Evolutionary conservation across 192 early-diverging fungal genomes (phyloP).

Genomic region (Coemansia sp.): DNA sequence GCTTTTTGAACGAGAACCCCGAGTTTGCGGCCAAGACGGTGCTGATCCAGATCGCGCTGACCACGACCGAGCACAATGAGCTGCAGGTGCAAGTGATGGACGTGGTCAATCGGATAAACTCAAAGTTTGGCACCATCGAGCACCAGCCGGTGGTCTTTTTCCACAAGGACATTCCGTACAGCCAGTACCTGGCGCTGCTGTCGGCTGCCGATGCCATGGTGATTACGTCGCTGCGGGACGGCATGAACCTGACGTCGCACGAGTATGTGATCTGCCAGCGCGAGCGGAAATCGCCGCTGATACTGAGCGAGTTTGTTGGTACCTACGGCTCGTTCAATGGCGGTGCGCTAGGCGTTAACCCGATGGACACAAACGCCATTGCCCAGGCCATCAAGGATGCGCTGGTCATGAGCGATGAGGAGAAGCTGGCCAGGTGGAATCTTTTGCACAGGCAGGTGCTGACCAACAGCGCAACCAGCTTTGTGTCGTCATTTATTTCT

Average conservation of each 20-base stretch:
- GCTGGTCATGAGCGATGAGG: slow-evolving; percentile 74
- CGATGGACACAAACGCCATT: slow-evolving; percentile 90
- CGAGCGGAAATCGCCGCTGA: slow-evolving; percentile 72
- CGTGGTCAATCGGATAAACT: slow-evolving; percentile 89
- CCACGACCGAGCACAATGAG: slow-evolving; percentile 89
- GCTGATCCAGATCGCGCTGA: slow-evolving; percentile 90
- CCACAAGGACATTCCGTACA: slow-evolving; percentile 87
- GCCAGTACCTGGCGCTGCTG: slow-evolving; percentile 86
- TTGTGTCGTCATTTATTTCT: slow-evolving; percentile 58
- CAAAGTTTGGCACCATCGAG: slow-evolving; percentile 82
- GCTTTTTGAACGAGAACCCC: slow-evolving; percentile 79
- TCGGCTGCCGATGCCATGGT: slow-evolving; percentile 83
- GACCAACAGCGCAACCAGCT: slow-evolving; percentile 66
- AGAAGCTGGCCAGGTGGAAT: slow-evolving; percentile 71
- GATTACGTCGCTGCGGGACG: slow-evolving; percentile 89
- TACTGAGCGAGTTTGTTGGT: slow-evolving; percentile 96
- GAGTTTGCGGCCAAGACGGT: slow-evolving; percentile 91
- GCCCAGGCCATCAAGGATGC: slow-evolving; percentile 88
- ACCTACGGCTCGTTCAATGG: slow-evolving; percentile 88
- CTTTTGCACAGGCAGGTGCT: slow-evolving; percentile 63
- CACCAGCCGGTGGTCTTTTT: slow-evolving; percentile 87
- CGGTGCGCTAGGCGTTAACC: slow-evolving; percentile 84
- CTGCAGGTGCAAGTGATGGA: slow-evolving; percentile 80
- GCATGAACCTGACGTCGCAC: slow-evolving; percentile 96
- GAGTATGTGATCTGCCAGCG: slow-evolving; percentile 92